phyloP scores from a whole-genome alignment of 495 filamentous ascomycete genomes.

The Neurospora sp. region DNA sequence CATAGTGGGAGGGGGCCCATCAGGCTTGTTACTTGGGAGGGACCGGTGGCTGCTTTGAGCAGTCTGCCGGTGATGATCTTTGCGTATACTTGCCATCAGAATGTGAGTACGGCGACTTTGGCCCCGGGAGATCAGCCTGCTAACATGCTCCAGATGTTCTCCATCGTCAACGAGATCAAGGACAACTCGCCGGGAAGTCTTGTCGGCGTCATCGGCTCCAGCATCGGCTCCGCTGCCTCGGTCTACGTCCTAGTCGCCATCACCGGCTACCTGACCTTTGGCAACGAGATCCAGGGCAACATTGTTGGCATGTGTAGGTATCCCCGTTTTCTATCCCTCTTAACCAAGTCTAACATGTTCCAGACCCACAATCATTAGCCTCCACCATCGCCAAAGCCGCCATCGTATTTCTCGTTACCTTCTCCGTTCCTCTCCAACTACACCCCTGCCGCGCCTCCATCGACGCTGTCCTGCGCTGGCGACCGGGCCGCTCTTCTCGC shows the following conservation, averaged over 20 bases:
- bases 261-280: slow-evolving; percentile 91
- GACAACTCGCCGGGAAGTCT: slow-evolving; percentile 73
- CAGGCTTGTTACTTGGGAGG: slow-evolving; percentile 64
- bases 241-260: slow-evolving; percentile 89
- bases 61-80: slow-evolving; percentile 94
- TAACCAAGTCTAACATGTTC: slow-evolving; percentile 4
- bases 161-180: slow-evolving; percentile 87
- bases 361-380: slow-evolving; percentile 62
- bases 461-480: slow-evolving; percentile 88
- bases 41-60: slow-evolving; percentile 65
- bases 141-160: slow-evolving; percentile 70
- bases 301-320: slow-evolving; percentile 81
- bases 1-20: slow-evolving; percentile 60
- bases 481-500: slow-evolving; percentile 77
- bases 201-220: slow-evolving; percentile 66
- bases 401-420: slow-evolving; percentile 94
- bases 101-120: slow-evolving; percentile 43
- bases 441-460: slow-evolving; percentile 91
- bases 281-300: slow-evolving; percentile 75
- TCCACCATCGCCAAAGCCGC: slow-evolving; percentile 90
- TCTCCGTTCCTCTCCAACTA: slow-evolving; percentile 89
- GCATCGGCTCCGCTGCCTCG: slow-evolving; percentile 68
- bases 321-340: neutral
- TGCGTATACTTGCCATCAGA: slow-evolving; percentile 97
- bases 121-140: neutral